These are phyloP conservation scores for Macroventuria anomochaeta DNA, from an alignment of 2,329 filamentous ascomycete genomes.

Conservation along the genomic window DNA sequence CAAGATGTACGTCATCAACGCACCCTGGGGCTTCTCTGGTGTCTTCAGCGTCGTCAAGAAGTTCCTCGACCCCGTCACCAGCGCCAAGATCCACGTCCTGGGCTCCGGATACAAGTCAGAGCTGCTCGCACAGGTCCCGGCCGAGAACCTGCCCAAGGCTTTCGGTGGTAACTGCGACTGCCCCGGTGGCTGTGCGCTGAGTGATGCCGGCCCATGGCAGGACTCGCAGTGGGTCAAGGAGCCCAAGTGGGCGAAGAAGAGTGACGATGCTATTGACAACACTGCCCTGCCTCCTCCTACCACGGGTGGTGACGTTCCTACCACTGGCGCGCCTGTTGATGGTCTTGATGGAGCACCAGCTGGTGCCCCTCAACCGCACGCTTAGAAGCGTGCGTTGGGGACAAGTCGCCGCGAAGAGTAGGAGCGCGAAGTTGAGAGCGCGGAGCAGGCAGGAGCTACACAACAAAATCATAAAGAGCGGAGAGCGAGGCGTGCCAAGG, in stretches of 20 bases:
- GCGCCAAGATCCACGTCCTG: slow-evolving; percentile 92
- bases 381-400: slow-evolving; percentile 5
- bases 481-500: not conserved
- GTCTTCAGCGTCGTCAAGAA: slow-evolving; percentile 88
- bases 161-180: slow-evolving; percentile 89
- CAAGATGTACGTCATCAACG: slow-evolving; percentile 97
- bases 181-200: slow-evolving; percentile 80
- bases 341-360: slow-evolving; percentile 17
- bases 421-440: no score
- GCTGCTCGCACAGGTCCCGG: slow-evolving; percentile 81
- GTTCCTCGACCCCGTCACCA: slow-evolving; percentile 96
- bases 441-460: not conserved
- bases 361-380: slow-evolving; percentile 22
- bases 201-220: slow-evolving; percentile 90
- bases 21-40: slow-evolving; percentile 90
- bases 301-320: slow-evolving; percentile 20
- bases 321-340: slow-evolving; percentile 26
- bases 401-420: no score
- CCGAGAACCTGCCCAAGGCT: slow-evolving; percentile 85
- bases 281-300: slow-evolving; percentile 37
- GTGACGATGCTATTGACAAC: slow-evolving; percentile 41
- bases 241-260: slow-evolving; percentile 56
- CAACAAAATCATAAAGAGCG: not conserved
- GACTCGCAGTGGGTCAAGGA: slow-evolving; percentile 71
- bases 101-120: slow-evolving; percentile 82